phyloP scores from a whole-genome alignment of 2,329 filamentous ascomycete species.

The Cladorrhinum sp. region DNA sequence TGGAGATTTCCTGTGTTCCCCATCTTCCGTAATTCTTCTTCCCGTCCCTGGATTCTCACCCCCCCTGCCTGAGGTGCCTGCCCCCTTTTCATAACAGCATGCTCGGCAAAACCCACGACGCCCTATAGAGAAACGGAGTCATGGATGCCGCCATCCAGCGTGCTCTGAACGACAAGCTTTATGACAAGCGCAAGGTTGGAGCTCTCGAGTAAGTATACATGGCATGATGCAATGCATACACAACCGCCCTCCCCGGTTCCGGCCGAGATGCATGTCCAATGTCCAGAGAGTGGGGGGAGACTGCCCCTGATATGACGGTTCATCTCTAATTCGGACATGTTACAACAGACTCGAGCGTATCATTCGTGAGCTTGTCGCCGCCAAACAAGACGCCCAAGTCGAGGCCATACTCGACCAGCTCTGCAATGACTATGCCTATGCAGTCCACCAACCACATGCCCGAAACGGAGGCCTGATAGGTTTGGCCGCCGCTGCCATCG shows the following conservation, averaged over 20 bases:
- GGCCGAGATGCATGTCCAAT: background rate
- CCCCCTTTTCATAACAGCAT: slow-evolving; percentile 12
- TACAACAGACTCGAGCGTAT: slow-evolving; percentile 74
- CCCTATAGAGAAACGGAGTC: slow-evolving; percentile 23
- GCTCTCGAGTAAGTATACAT: slow-evolving; percentile 72
- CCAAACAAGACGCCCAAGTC: slow-evolving; percentile 76
- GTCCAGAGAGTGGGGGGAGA: background rate
- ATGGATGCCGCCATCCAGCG: slow-evolving; percentile 93
- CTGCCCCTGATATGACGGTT: slow-evolving; percentile 1
- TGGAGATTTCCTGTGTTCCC: background rate
- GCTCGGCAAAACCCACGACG: slow-evolving; percentile 8
- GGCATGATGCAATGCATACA: background rate
- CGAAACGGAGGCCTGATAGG: slow-evolving; percentile 95
- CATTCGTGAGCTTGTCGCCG: slow-evolving; percentile 77
- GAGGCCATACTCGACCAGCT: slow-evolving; percentile 90
- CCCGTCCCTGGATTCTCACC: background rate
- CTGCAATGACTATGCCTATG: slow-evolving; percentile 96
- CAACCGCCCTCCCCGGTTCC: slow-evolving; percentile 6
- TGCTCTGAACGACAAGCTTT: slow-evolving; percentile 94
- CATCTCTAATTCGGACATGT: slow-evolving; percentile 9
- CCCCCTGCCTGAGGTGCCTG: background rate
- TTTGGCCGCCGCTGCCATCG: slow-evolving; percentile 91
- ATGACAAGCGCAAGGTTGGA: slow-evolving; percentile 95
- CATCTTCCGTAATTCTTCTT: background rate
- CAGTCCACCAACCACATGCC: slow-evolving; percentile 93